Evolutionary conservation across 2,329 filamentous ascomycete species (phyloP).

Genomic region (Phaeosphaeriaceae sp.): DNA sequence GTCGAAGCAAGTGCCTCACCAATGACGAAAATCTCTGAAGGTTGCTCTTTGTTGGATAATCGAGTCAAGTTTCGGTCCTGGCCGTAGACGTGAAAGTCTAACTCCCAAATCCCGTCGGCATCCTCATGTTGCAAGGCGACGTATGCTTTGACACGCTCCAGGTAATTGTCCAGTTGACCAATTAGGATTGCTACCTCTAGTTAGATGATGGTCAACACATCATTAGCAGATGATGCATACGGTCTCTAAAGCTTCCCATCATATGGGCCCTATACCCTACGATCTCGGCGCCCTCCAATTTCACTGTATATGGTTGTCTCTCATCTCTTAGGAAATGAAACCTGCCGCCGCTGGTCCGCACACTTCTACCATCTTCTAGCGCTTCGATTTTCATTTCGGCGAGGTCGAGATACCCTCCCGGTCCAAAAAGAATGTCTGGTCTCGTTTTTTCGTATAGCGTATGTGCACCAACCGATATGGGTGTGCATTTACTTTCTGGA

Average conservation of each 20-base stretch:
- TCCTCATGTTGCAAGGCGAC: conserved; percentile 16
- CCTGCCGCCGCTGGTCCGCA: conserved; percentile 50
- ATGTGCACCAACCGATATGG: conserved; percentile 59
- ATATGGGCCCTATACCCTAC: conserved; percentile 55
- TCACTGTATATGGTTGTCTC: conserved; percentile 52
- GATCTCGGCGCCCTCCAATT: conserved; percentile 56
- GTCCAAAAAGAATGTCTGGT: conserved; percentile 58
- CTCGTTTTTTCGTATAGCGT: conserved; percentile 62
- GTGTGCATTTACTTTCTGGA: conserved; percentile 53
- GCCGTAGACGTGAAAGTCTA: conserved; percentile 57
- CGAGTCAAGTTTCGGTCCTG: conserved; percentile 43
- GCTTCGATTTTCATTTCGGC: conserved; percentile 52
- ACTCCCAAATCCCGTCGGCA: conserved; percentile 38
- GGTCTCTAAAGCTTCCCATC: conserved; percentile 55
- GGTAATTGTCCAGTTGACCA: conserved; percentile 17
- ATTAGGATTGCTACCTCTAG: conserved; percentile 29
- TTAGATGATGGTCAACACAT: background rate
- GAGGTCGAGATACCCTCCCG: conserved; percentile 57
- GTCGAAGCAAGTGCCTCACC: conserved; percentile 56
- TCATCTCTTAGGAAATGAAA: conserved; percentile 34
- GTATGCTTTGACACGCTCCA: conserved; percentile 17
- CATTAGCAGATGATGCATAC: conserved; percentile 9
- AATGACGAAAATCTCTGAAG: conserved; percentile 56
- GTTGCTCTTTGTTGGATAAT: conserved; percentile 12
- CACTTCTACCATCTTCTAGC: conserved; percentile 45